Evolutionary conservation across 768 basidiomycete species (phyloP).

Genomic region (Dentipellis fragilis): DNA sequence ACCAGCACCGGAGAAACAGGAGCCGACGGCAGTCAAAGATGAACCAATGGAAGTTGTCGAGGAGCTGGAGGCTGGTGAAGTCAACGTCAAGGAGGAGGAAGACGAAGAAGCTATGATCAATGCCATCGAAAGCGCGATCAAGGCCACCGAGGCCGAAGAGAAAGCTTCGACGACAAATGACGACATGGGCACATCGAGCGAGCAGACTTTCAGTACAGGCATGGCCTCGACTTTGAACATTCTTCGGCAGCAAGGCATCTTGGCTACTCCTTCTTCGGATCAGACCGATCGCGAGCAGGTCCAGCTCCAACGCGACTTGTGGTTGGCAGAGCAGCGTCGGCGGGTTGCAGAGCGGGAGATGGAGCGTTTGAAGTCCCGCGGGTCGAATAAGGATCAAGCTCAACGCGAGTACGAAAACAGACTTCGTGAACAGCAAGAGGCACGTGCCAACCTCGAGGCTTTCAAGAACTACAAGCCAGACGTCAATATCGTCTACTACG

Average conservation of each 20-base stretch:
- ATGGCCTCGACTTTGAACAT: slow-evolving; percentile 85
- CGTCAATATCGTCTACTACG: slow-evolving; percentile 91
- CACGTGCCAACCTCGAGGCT: slow-evolving; percentile 65
- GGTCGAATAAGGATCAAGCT: slow-evolving; percentile 83
- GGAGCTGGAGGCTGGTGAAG: slow-evolving; percentile 73
- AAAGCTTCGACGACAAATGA: slow-evolving; percentile 24
- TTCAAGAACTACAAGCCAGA: slow-evolving; percentile 97
- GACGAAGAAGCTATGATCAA: slow-evolving; percentile 70
- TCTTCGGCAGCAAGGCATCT: slow-evolving; percentile 84
- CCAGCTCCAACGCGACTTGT: slow-evolving; percentile 79
- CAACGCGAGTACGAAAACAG: slow-evolving; percentile 93
- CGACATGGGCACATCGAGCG: slow-evolving; percentile 55
- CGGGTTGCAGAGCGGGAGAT: slow-evolving; percentile 70
- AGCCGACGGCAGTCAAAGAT: slow-evolving; percentile 49
- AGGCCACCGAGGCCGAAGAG: slow-evolving; percentile 50
- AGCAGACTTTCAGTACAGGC: slow-evolving; percentile 74
- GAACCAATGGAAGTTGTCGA: slow-evolving; percentile 41
- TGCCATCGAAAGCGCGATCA: slow-evolving; percentile 61
- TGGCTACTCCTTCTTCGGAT: slow-evolving; percentile 56
- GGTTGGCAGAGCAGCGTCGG: slow-evolving; percentile 80
- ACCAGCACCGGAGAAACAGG: slow-evolving; percentile 17
- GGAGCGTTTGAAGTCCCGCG: slow-evolving; percentile 67
- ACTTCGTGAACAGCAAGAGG: slow-evolving; percentile 83
- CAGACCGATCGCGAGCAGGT: slow-evolving; percentile 67
- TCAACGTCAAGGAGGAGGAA: slow-evolving; percentile 71